These are phyloP conservation scores for Pisolithus orientalis DNA, from an alignment of 768 basidiomycete genomes.

Conservation along the genomic window DNA sequence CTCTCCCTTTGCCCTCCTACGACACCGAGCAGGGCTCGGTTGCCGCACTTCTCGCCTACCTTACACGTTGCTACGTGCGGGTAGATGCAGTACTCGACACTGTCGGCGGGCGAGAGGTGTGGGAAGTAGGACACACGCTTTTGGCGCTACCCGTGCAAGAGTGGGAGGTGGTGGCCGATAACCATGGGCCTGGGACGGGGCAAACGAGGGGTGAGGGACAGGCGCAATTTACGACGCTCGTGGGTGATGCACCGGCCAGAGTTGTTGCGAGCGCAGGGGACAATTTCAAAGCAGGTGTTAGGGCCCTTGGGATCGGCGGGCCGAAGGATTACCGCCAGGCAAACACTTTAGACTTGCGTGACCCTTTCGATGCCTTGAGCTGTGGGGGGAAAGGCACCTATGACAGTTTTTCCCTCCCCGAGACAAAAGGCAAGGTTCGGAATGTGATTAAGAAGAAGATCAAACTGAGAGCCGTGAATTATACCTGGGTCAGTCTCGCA, in stretches of 20 bases:
- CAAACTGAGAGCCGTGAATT: slow-evolving; percentile 48
- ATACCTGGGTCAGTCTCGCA: slow-evolving; percentile 76
- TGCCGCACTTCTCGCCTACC: slow-evolving; percentile 20
- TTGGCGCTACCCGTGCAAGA: slow-evolving; percentile 32
- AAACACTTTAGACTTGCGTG: neutral
- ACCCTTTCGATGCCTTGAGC: slow-evolving; percentile 2
- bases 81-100: slow-evolving; percentile 85
- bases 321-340: slow-evolving; percentile 19
- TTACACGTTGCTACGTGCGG: slow-evolving; percentile 22
- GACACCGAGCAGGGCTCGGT: slow-evolving; percentile 20
- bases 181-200: slow-evolving; percentile 11
- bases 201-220: slow-evolving; percentile 20
- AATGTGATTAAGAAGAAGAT: slow-evolving; percentile 27
- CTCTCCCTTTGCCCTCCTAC: slow-evolving; percentile 25
- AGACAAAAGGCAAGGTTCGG: slow-evolving; percentile 12
- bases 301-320: slow-evolving; percentile 41
- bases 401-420: neutral
- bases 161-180: slow-evolving; percentile 21
- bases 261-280: slow-evolving; percentile 66
- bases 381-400: slow-evolving; percentile 15
- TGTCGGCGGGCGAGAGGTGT: slow-evolving; percentile 72
- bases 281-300: slow-evolving; percentile 66
- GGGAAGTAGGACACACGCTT: slow-evolving; percentile 66
- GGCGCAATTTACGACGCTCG: slow-evolving; percentile 72
- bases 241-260: slow-evolving; percentile 62